Conservation (phyloP, 2,329 filamentous ascomycete species). For the Cytospora chrysosperma region DNA sequence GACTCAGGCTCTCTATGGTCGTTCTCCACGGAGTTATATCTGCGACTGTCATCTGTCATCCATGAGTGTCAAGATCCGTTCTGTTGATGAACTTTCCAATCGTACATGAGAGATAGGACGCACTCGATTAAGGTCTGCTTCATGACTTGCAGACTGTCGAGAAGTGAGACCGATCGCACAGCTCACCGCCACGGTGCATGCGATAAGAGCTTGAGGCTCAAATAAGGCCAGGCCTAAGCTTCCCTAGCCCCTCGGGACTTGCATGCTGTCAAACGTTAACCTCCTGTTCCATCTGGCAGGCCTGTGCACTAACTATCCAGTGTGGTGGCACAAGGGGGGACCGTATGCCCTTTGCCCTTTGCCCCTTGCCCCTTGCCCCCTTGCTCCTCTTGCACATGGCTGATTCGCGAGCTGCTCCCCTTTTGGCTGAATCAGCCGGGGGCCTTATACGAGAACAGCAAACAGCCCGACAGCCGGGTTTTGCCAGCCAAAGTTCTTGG, state of each 20-base stretch:
- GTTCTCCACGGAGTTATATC: no score
- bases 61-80: no score
- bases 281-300: background rate
- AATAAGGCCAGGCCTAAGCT: conserved; percentile 10
- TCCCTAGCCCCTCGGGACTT: background rate
- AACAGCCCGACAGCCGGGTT: background rate
- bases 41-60: no score
- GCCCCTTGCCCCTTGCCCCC: conserved; percentile 5
- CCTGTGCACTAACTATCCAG: background rate
- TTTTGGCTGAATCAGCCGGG: background rate
- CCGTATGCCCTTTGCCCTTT: background rate
- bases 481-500: background rate
- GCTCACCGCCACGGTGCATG: background rate
- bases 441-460: background rate
- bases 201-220: background rate
- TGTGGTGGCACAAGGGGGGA: background rate
- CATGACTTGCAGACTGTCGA: background rate
- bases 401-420: background rate
- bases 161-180: background rate
- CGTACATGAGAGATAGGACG: no score
- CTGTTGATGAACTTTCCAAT: no score
- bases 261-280: background rate
- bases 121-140: no score
- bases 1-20: no score
- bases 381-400: background rate